Base-by-base conservation (phyloP, 2,329 filamentous ascomycete genomes). In the Xylaria sp. region DNA sequence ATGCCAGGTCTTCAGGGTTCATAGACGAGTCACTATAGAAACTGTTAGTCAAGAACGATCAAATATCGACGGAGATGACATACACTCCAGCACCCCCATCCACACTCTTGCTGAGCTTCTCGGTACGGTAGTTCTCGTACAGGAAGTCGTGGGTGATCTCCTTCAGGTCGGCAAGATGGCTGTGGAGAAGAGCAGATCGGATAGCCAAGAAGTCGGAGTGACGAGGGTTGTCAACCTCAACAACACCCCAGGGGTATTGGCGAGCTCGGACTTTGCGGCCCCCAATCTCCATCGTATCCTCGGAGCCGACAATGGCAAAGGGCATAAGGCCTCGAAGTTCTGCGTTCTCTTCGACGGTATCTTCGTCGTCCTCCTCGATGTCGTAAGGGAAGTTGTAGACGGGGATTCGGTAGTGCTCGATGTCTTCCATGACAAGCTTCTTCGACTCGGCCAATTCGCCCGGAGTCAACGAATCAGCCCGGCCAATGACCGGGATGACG, bases 301-400 rank as follows among this genome's bases (percentile, higher is more conserved):
- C 94, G 7, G 92, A 97, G 52, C 94, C 94, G 65, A 99, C 94
- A 75, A 99, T 99, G 66, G 94, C 94, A 69, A 99, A 99, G 22
- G 94, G 94, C 94, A 99, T 99, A 65, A 99, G 83, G 44, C 94
- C 92, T 73, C 94, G 86, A 56, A 99, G 86, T 79, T 99, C 94
- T 53, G 94, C 94, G 69, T 99, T 99, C 80, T 99, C 94, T 78
- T 99, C 94, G 18, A 99, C 93, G 1, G 94, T 99, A 71, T 99
- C 94, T 79, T 99, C 94, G 65, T 99, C 94, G 68, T 99, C 94
- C 81, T 99, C 94, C 77, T 99, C 94, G 58, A 99, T 96, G 68
- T 99, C 94, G 80, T 99, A 99, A 45, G 94, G 94, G 83, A 99
- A 99, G 85, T 99, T 99, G 85, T 99, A 99, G 63, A 99, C 93